Percentiles rank a stretch among this genome's conserved stretches.
These are phyloP conservation scores for Stemphylium beticola DNA, from an alignment of 2,329 filamentous ascomycete species.

Conservation along the genomic window DNA sequence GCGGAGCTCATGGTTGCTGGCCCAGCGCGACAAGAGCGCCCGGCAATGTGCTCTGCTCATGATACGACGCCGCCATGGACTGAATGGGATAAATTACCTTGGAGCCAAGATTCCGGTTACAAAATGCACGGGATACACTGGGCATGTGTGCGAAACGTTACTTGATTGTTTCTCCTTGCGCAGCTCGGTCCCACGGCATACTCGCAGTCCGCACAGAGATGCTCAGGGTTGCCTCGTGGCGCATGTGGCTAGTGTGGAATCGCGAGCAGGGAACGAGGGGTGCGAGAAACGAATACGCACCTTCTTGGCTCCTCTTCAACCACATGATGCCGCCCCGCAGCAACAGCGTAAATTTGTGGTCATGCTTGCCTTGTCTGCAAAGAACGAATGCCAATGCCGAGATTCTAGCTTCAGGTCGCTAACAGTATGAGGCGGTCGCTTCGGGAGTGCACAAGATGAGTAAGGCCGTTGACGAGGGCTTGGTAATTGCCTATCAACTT, in stretches of 20 bases:
- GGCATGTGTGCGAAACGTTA: not conserved
- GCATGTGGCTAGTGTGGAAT: not conserved
- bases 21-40: slow-evolving; percentile 8
- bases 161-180: not conserved
- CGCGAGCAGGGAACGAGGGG: not conserved
- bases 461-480: slow-evolving; percentile 12
- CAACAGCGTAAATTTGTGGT: not conserved
- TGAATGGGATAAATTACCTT: not conserved
- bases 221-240: slow-evolving; percentile 1
- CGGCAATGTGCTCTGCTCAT: not conserved
- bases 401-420: not conserved
- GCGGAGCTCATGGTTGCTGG: slow-evolving; percentile 15
- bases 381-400: not conserved
- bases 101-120: not conserved
- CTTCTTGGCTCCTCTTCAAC: slow-evolving; percentile 1
- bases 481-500: not conserved
- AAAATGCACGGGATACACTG: not conserved
- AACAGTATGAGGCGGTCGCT: not conserved
- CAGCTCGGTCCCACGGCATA: not conserved
- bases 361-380: not conserved
- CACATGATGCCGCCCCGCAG: not conserved
- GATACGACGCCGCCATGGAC: slow-evolving; percentile 9
- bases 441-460: not conserved
- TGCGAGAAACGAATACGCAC: not conserved
- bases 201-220: not conserved